Evolutionary conservation across 192 early-diverging fungal species (phyloP).

Genomic region (Linnemannia zychae): DNA sequence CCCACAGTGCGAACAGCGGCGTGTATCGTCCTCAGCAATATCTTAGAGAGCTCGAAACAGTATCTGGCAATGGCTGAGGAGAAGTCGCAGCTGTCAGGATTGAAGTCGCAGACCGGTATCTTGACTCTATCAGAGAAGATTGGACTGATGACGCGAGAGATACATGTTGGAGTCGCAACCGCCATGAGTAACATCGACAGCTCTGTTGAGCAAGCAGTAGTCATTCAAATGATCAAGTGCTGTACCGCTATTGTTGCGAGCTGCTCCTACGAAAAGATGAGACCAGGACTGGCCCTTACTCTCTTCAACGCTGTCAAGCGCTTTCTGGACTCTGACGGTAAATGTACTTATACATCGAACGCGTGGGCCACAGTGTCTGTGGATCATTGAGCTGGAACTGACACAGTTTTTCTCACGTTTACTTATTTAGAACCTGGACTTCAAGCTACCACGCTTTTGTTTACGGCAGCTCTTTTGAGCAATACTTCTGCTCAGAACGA

Average conservation of each 20-base stretch:
- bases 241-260: conserved; percentile 25
- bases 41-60: conserved; percentile 65
- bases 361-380: neutral
- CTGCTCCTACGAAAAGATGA: conserved; percentile 47
- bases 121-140: conserved; percentile 47
- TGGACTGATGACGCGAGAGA: conserved; percentile 30
- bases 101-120: conserved; percentile 34
- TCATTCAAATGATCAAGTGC: conserved; percentile 42
- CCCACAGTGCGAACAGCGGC: conserved; percentile 60
- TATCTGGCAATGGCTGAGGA: conserved; percentile 68
- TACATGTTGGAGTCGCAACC: conserved; percentile 28
- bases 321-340: conserved; percentile 29
- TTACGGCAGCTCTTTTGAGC: conserved; percentile 25
- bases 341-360: neutral
- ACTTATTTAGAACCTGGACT: conserved; percentile 21
- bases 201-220: conserved; percentile 9
- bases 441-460: conserved; percentile 23
- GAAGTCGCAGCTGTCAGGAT: conserved; percentile 31
- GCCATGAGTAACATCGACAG: conserved; percentile 26
- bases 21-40: conserved; percentile 58
- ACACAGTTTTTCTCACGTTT: neutral
- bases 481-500: conserved; percentile 36
- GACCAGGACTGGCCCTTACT: conserved; percentile 11
- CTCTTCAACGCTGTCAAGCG: conserved; percentile 24
- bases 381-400: neutral